Evolutionary conservation across 805 yeast species (phyloP), one percentile per base, ranked within the genome.

Genomic region (Metschnikowia sp.): DNA sequence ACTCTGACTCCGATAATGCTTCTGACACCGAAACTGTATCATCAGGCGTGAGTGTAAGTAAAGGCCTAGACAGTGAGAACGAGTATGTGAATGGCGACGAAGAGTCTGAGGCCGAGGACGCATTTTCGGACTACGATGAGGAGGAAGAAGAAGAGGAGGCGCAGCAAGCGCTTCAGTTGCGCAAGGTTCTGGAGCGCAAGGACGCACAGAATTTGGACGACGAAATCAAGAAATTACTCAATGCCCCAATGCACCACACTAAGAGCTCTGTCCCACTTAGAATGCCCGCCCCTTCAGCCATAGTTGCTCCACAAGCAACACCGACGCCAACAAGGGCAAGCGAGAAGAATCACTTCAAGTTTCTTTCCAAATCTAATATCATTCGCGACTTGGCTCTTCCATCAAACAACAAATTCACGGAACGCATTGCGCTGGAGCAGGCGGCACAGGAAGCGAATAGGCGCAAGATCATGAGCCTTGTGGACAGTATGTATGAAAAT

Each of bases 341-440:
- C 26, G 26, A 22, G 26, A 22, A 22, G 4, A 22, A 22, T 22
- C 26, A 22, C 7, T 84, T 84, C 60, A 76, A 79, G 3, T 71
- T 85, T 45, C 61, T 85, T 44, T 77, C 84, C 8, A 80, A 74
- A 53, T 64, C 72, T 28, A 86, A 83, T 18, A 76, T 75, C 55
- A 65, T 78, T 1, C 74, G 74, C 42, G 72, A 67, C 32, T 59
- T 85, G 26, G 63, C 60, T 4, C 63, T 86, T 32, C 89, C 90
- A 0, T 64, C 73, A 1, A 70, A 79, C 49, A 75, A 76, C 26
- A 76, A 70, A 45, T 76, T 86, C 59, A 84, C 81, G 0, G 71
- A 76, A 32, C 75, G 74, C 30, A 75, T 83, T 13, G 55, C 74
- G 26, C 72, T 72, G 51, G 82, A 80, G 48, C 79, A 76, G 44